Conservation (phyloP, 441 rosid genomes). For the Euphorbia schlechtendalii region DNA sequence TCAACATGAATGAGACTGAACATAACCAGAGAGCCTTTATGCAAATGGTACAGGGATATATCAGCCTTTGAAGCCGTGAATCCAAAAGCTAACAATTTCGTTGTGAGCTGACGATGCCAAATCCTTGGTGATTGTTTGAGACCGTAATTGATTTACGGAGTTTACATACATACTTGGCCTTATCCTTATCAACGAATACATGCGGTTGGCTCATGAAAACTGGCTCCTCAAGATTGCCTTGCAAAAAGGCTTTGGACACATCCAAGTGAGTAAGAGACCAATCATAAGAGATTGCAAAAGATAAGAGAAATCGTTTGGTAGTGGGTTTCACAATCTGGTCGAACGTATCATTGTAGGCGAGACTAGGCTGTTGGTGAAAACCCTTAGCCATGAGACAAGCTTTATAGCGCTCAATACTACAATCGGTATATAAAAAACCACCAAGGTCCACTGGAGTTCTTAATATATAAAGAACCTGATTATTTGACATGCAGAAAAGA, state of each 20-base stretch:
- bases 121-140: background rate
- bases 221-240: background rate
- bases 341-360: background rate
- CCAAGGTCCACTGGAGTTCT: no score
- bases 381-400: no score
- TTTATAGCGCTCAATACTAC: no score
- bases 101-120: background rate
- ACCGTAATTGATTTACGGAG: background rate
- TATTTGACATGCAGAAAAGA: no score
- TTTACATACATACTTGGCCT: background rate
- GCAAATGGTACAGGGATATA: background rate
- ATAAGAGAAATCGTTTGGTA: background rate
- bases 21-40: background rate
- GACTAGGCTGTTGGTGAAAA: no score
- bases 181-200: background rate
- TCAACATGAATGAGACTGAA: background rate
- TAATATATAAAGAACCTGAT: no score
- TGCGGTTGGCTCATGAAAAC: background rate
- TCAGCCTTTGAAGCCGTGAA: background rate
- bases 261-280: background rate
- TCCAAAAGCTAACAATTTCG: background rate
- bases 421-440: no score
- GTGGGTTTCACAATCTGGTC: background rate
- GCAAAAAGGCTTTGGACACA: background rate
- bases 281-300: background rate